A percentile compares a stretch with the other conserved stretches of the same genome.
Conservation (phyloP, 805 yeast species). For the Ogataea methanolica region DNA sequence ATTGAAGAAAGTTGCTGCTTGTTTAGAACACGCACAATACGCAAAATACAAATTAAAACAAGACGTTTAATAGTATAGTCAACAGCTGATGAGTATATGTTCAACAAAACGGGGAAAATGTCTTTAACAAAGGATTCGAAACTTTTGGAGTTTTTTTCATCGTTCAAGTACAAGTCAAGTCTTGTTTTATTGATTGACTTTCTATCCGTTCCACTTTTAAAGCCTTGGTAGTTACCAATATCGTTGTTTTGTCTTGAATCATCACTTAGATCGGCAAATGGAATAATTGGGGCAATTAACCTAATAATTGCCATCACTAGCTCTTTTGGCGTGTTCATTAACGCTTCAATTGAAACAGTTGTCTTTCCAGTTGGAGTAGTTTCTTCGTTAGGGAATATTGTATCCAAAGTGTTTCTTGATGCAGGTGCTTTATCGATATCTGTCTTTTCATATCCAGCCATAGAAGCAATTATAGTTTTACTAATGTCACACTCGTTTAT, state of each 20-base stretch:
- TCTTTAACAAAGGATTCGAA: constrained; percentile 36
- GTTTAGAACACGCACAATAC: constrained; percentile 43
- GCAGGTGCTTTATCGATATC: constrained; percentile 6
- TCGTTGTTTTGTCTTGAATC: constrained; percentile 9
- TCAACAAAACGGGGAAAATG: constrained; percentile 50
- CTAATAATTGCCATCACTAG: constrained; percentile 49
- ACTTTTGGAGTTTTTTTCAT: constrained; percentile 13
- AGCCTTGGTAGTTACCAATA: constrained; percentile 29
- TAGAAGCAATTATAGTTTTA: constrained; percentile 40
- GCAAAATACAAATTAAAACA: constrained; percentile 47
- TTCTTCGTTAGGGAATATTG: background rate
- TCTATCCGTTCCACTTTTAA: constrained; percentile 19
- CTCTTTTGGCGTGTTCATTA: constrained; percentile 73
- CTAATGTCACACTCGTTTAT: constrained; percentile 47
- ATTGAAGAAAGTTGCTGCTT: constrained; percentile 26
- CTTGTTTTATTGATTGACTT: constrained; percentile 29
- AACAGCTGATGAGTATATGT: constrained; percentile 68
- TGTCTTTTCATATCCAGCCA: constrained; percentile 45
- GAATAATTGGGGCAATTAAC: constrained; percentile 55
- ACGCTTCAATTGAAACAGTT: constrained; percentile 53
- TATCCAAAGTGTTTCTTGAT: background rate
- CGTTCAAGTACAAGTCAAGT: constrained; percentile 26
- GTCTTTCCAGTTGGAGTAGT: background rate
- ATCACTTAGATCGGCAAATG: constrained; percentile 29
- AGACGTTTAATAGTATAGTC: constrained; percentile 59